Evolutionary conservation across 2,329 filamentous ascomycete species (phyloP), one percentile per base, ranked within the genome.

Genomic region (Claviceps pazoutovae): DNA sequence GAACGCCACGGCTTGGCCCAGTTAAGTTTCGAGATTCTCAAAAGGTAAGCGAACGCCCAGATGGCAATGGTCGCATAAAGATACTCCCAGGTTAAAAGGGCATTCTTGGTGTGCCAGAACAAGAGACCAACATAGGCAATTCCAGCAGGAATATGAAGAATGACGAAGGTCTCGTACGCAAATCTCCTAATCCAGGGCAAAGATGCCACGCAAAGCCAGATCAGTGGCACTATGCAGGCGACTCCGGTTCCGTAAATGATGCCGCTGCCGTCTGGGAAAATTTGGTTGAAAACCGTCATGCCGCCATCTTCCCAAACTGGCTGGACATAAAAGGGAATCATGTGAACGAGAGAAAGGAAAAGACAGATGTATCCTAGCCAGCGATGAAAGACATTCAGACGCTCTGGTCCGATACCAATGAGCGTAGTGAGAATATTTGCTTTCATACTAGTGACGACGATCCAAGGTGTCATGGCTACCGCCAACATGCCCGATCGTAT

Each of bases 41-140:
- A 68, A 26, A 82, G 60, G 63, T 93, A 89, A 50, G 88, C 93
- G 5, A 84, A 59, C 1, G 77, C 70, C 83, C 89, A 93, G 56
- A 96, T 88, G 44, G 71, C 86, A 23, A 90, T 68, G 0, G 88
- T 93, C 1, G 87, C 81, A 61, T 80, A 94, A 2, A 97, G 78
- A 62, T 96, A 97, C 61, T 80, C 74, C 90, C 90, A 96, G 0
- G 90, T 95, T 51, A 83, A 83, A 39, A 96, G 76, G 59, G 86
- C 95, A 67, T 96, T 95, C 67, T 90, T 86, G 60, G 87, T 93
- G 66, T 97, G 91, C 91, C 91, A 97, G 70, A 97, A 95, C 30
- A 97, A 75, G 64, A 95, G 78, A 1, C 77, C 90, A 6, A 96
- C 72, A 62, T 93, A 95, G 14, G 86, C 72, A 41, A 90, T 78